phyloP scores from a whole-genome alignment of 345 rosid genomes.

The Pelargonium nanum region DNA sequence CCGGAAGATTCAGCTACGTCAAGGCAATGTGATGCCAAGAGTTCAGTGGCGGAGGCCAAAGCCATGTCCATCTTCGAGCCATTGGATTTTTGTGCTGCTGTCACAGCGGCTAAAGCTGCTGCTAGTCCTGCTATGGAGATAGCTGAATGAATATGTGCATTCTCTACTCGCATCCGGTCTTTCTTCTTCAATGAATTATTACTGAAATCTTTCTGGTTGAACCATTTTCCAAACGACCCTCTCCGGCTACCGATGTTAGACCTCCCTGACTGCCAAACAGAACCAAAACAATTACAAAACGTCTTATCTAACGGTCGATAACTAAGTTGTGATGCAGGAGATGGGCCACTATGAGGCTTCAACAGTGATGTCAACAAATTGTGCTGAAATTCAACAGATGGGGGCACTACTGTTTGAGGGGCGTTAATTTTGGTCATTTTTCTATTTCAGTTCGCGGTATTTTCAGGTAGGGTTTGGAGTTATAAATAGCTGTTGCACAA shows the following conservation, averaged over 20 bases:
- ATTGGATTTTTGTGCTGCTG: conserved; percentile 43
- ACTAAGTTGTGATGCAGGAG: neutral
- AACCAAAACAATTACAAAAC: neutral
- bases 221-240: conserved; percentile 78
- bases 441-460: no score
- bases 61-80: conserved; percentile 64
- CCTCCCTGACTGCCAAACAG: conserved; percentile 36
- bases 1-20: conserved; percentile 78
- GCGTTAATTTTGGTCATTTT: no score
- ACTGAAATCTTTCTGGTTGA: conserved; percentile 52
- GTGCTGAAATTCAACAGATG: no score
- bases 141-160: conserved; percentile 64
- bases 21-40: conserved; percentile 79
- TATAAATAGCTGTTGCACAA: no score
- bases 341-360: neutral
- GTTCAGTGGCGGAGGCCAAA: conserved; percentile 77
- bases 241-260: conserved; percentile 31
- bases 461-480: no score
- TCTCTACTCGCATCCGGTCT: conserved; percentile 66
- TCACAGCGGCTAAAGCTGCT: conserved; percentile 79
- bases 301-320: no score
- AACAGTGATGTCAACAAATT: no score
- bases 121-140: conserved; percentile 84
- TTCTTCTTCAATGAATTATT: conserved; percentile 48
- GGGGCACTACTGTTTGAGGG: no score